Evolutionary conservation across 2,329 filamentous ascomycete genomes (phyloP).

Genomic region (Phyllosticta capitalensis): DNA sequence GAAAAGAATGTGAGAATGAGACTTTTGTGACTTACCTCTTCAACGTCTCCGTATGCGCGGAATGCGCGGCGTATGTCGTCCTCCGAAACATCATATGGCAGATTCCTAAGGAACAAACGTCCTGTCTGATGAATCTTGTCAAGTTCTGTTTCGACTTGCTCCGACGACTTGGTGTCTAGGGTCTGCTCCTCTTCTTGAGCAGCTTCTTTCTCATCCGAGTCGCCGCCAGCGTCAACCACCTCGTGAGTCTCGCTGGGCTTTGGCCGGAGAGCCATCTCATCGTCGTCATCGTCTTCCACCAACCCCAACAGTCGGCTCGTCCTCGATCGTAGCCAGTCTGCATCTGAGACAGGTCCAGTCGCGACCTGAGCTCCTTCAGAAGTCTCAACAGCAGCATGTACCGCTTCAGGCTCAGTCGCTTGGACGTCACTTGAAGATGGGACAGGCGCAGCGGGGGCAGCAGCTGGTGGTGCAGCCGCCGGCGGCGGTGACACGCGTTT

Average conservation of each 20-base stretch:
- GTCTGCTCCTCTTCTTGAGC: constrained; percentile 11
- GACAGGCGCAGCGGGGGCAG: background rate
- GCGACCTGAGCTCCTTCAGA: constrained; percentile 16
- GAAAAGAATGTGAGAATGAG: constrained; percentile 18
- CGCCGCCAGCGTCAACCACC: constrained; percentile 11
- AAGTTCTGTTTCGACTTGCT: constrained; percentile 29
- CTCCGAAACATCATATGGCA: constrained; percentile 71
- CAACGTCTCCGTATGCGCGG: constrained; percentile 59
- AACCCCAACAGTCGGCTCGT: constrained; percentile 82
- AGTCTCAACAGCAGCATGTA: constrained; percentile 11
- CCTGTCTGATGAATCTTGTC: constrained; percentile 61
- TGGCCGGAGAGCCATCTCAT: constrained; percentile 1
- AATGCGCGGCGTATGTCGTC: constrained; percentile 69
- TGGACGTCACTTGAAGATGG: background rate
- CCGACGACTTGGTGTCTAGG: constrained; percentile 26
- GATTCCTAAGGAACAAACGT: constrained; percentile 79
- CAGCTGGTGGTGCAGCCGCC: no score
- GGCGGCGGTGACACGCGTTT: constrained; percentile 19
- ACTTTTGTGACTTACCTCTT: constrained; percentile 64
- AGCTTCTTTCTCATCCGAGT: background rate
- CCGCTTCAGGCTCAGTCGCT: background rate
- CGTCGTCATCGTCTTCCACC: constrained; percentile 59
- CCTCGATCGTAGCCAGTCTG: constrained; percentile 83
- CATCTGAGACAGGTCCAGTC: constrained; percentile 52
- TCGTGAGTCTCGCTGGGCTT: constrained; percentile 12